Conservation (phyloP, 148 eudicot species). For the Persicaria maculosa region DNA sequence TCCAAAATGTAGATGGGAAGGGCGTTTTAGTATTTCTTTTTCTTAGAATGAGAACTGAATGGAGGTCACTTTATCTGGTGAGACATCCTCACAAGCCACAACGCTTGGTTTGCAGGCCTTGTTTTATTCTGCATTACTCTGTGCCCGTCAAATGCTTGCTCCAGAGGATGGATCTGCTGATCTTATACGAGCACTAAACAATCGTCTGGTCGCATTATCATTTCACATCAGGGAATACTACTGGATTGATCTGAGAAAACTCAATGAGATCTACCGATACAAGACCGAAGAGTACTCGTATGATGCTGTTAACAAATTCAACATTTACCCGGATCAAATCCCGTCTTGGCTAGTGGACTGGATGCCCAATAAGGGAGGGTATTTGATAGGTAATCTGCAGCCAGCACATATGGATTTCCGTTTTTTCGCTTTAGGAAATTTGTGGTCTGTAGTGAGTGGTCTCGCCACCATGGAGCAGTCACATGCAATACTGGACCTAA, state of each 20-base stretch:
- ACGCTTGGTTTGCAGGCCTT: conserved; percentile 30
- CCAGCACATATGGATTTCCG: conserved; percentile 66
- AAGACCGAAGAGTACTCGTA: conserved; percentile 61
- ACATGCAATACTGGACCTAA: conserved; percentile 54
- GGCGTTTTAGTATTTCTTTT: not conserved
- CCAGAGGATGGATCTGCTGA: conserved; percentile 60
- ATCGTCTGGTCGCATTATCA: conserved; percentile 55
- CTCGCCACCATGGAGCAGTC: conserved; percentile 45
- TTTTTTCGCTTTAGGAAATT: conserved; percentile 51
- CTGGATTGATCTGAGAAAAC: conserved; percentile 48
- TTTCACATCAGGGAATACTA: conserved; percentile 58
- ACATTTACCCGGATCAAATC: conserved; percentile 65
- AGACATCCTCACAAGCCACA: not conserved
- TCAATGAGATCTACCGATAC: conserved; percentile 64
- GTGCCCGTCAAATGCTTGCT: conserved; percentile 57
- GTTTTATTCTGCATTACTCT: conserved; percentile 49
- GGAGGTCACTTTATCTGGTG: not conserved
- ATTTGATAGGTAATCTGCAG: conserved; percentile 55
- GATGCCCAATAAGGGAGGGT: conserved; percentile 57
- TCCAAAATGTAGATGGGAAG: not conserved
- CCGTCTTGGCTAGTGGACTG: conserved; percentile 57
- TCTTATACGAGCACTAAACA: conserved; percentile 47
- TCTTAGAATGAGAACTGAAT: not conserved
- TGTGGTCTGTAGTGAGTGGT: conserved; percentile 56
- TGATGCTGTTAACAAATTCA: conserved; percentile 62